Percentiles rank a stretch among this genome's conserved stretches.
Evolutionary conservation across 768 basidiomycete genomes (phyloP).

Genomic region (Hemileccinum impolitum): DNA sequence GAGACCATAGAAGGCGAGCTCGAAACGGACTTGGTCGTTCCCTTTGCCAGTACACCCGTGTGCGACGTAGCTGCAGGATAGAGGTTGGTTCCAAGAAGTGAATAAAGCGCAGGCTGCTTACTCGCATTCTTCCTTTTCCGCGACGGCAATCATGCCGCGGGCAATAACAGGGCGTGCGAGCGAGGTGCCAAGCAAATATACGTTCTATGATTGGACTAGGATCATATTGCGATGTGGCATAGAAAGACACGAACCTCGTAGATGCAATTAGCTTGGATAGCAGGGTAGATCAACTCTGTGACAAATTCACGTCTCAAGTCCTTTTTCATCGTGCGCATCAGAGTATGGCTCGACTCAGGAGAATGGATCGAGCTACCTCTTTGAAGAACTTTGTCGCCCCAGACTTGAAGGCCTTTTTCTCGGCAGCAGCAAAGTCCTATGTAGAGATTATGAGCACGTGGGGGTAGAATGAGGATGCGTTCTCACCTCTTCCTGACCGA

Average conservation of each 20-base stretch:
- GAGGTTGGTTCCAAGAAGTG: neutral
- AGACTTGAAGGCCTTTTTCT: conserved; percentile 81
- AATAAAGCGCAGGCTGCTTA: conserved; percentile 38
- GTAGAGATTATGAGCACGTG: conserved; percentile 2
- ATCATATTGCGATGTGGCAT: neutral
- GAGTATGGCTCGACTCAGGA: neutral
- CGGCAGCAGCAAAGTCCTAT: conserved; percentile 91
- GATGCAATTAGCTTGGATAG: conserved; percentile 97
- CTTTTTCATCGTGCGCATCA: conserved; percentile 36
- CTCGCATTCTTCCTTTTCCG: conserved; percentile 93
- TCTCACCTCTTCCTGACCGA: conserved; percentile 83
- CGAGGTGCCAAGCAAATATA: conserved; percentile 96
- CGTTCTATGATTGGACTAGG: conserved; percentile 51
- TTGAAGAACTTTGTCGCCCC: conserved; percentile 97
- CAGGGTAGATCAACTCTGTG: conserved; percentile 95
- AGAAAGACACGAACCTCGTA: conserved; percentile 67
- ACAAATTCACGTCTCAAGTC: conserved; percentile 95
- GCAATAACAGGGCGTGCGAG: conserved; percentile 98
- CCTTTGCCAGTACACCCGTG: conserved; percentile 99
- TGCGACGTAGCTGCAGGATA: conserved; percentile 70
- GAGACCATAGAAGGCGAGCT: conserved; percentile 97
- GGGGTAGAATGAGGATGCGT: neutral
- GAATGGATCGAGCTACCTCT: conserved; percentile 47
- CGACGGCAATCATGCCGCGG: conserved; percentile 95
- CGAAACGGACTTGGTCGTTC: conserved; percentile 99